Base-by-base conservation (phyloP, 495 filamentous ascomycete genomes). In the Cercophora sp. region DNA sequence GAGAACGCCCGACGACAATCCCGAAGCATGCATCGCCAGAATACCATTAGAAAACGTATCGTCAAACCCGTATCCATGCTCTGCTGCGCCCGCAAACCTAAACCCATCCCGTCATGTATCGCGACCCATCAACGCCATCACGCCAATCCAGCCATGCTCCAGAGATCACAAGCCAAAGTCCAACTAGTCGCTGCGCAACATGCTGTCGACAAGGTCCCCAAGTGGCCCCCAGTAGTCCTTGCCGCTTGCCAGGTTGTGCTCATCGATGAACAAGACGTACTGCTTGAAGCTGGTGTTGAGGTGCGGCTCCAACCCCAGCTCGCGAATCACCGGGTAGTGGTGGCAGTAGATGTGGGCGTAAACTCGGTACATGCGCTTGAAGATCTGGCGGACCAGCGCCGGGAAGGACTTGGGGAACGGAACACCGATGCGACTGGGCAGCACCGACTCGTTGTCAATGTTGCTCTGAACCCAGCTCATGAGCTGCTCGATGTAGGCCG, bases 291-390 rank as follows among this genome's bases (percentile, higher is more conserved):
- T 93, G 40, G 93, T 98, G 73, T 98, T 98, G 60, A 98, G 82
- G 71, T 98, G 93, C 27, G 93, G 91, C 72, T 98, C 93, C 50
- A 98, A 79, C 24, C 93, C 93, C 23, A 98, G 82, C 58, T 96
- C 91, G 25, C 95, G 85, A 45, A 98, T 85, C 37, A 98, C 93
- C 13, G 91, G 91, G 71, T 98, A 98, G 73, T 98, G 93, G 69
- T 98, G 93, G 79, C 93, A 98, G 79, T 98, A 98, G 61, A 98
- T 96, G 70, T 98, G 93, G 31, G 93, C 93, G 71, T 98, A 98
- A 45, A 98, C 92, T 52, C 93, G 88, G 71, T 97, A 98, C 69
- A 98, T 84, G 58, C 93, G 87, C 78, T 98, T 98, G 80, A 97
- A 96, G 59, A 98, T 85, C 74, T 96, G 90, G 48, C 89, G 86